These are phyloP conservation scores for Colletotrichum viniferum DNA, from an alignment of 2,329 filamentous ascomycete species.

Conservation along the genomic window DNA sequence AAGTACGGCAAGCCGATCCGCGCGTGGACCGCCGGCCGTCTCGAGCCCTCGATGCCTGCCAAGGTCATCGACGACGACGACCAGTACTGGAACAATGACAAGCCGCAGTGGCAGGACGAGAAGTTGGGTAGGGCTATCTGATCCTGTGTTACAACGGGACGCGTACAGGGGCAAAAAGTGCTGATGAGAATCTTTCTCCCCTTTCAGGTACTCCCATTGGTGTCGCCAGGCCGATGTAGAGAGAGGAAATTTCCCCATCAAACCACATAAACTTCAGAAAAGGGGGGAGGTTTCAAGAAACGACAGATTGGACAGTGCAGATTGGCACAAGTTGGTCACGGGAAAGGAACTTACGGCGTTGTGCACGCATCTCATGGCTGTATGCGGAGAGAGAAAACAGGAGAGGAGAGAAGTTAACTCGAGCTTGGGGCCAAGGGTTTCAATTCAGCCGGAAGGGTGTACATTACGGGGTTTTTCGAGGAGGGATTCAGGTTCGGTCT, in stretches of 20 bases:
- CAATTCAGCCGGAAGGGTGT: neutral
- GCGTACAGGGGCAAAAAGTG: neutral
- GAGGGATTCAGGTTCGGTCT: neutral
- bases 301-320: neutral
- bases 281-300: neutral
- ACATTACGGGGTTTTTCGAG: neutral
- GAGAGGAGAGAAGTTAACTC: neutral
- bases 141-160: neutral
- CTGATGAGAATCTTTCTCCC: neutral
- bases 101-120: slow-evolving; percentile 19
- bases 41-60: slow-evolving; percentile 3
- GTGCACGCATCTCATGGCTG: neutral
- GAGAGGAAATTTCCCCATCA: neutral
- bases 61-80: slow-evolving; percentile 21
- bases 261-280: neutral
- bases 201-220: neutral
- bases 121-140: slow-evolving; percentile 14
- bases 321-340: neutral
- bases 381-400: neutral
- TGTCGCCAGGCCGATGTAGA: slow-evolving; percentile 3
- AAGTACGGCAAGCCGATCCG: slow-evolving; percentile 23
- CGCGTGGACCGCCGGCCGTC: slow-evolving; percentile 22
- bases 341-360: neutral
- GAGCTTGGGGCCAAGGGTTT: neutral
- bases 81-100: slow-evolving; percentile 21